A percentile compares a stretch with the other conserved stretches of the same genome.
Conservation (phyloP, 1,139 yeast genomes). For the Suhomyces anneliseae region DNA sequence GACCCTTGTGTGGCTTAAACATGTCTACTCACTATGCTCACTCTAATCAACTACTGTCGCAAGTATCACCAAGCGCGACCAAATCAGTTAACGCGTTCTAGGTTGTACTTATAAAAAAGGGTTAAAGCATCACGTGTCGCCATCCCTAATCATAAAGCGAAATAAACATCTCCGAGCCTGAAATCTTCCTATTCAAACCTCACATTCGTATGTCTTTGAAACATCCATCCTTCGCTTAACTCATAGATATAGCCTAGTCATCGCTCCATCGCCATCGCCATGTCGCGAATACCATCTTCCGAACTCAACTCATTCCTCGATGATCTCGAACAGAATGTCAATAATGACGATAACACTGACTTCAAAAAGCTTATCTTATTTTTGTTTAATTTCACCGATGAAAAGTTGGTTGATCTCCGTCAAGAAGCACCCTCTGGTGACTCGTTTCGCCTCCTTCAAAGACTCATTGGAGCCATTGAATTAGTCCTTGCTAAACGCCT, state of each 20-base stretch:
- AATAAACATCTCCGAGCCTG: not conserved
- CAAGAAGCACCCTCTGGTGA: slow-evolving; percentile 1
- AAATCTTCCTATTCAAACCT: not conserved
- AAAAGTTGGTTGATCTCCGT: slow-evolving; percentile 18
- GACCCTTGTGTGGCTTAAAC: too few species aligned
- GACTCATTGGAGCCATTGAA: slow-evolving; percentile 30
- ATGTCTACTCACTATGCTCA: too few species aligned
- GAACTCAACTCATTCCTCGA: slow-evolving; percentile 26
- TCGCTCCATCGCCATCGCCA: not conserved
- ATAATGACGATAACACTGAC: slow-evolving; percentile 35
- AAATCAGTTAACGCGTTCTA: not conserved
- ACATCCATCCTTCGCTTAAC: not conserved
- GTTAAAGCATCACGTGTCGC: not conserved
- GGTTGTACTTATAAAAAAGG: not conserved
- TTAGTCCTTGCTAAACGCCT: slow-evolving; percentile 30
- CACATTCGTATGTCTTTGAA: not conserved
- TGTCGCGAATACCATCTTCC: slow-evolving; percentile 6
- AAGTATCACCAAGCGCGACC: not conserved
- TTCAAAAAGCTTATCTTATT: slow-evolving; percentile 38
- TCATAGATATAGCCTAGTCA: not conserved
- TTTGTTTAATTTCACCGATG: slow-evolving; percentile 33
- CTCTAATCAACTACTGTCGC: not conserved
- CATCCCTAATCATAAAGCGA: not conserved
- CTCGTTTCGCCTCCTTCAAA: slow-evolving; percentile 16
- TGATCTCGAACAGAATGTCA: slow-evolving; percentile 37